Conservation (phyloP, 768 basidiomycete genomes). For the Phaeotremella skinneri region DNA sequence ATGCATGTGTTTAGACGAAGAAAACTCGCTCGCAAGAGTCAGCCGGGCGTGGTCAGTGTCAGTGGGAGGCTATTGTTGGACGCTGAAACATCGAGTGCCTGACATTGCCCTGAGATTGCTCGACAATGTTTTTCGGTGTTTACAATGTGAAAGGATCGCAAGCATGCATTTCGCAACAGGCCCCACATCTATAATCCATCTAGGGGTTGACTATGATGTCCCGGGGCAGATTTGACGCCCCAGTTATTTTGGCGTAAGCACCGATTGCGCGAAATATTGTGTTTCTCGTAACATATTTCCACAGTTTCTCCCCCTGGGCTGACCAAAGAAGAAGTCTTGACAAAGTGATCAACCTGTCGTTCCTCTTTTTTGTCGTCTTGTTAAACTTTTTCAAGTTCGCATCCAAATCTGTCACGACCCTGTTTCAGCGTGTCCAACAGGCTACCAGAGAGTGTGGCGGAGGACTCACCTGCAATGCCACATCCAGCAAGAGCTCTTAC, state of each 20-base stretch:
- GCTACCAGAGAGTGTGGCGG: not conserved
- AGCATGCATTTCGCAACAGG: too few relatives aligned
- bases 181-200: too few relatives aligned
- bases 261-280: constrained; percentile 14
- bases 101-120: too few relatives aligned
- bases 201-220: too few relatives aligned
- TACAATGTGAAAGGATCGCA: too few relatives aligned
- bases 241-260: not conserved
- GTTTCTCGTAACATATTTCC: not conserved
- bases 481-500: constrained; percentile 14
- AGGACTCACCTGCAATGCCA: not conserved
- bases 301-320: constrained; percentile 18
- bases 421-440: not conserved
- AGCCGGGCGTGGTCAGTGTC: too few relatives aligned
- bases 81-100: too few relatives aligned
- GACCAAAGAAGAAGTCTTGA: constrained; percentile 21
- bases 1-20: too few relatives aligned
- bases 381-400: constrained; percentile 3
- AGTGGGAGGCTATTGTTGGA: too few relatives aligned
- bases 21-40: too few relatives aligned
- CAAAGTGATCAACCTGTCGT: constrained; percentile 17
- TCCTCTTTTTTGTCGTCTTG: constrained; percentile 3
- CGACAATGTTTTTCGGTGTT: too few relatives aligned
- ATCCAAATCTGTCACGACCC: constrained; percentile 8
- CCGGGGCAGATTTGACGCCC: not conserved